Evolutionary conservation across 352 stramenopile species (phyloP), one percentile per base, ranked within the genome.

Genomic region (Phytophthora gonapodyides): DNA sequence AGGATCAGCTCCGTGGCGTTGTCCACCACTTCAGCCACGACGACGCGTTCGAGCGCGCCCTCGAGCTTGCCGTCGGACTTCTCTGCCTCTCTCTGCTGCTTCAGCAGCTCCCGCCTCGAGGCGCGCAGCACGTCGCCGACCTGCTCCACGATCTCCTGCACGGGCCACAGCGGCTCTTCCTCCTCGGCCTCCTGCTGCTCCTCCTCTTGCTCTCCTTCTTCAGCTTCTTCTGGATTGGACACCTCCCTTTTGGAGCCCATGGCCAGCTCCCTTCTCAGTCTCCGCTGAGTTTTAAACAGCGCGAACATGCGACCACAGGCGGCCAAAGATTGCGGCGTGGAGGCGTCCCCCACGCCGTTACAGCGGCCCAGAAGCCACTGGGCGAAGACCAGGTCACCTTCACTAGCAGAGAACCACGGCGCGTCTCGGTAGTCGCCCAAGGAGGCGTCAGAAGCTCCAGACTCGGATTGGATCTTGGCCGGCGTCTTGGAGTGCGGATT

Each of bases 1-100:
- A 90, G 59, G 38, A 93, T 52, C 49, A 93, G 49, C 40, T 93
- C 83, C 13, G 83, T 93, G 40, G 79, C 70, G 45, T 76, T 78
- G 27, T 93, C 81, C 13, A 89, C 64, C 34, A 93, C 61, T 52
- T 93, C 81, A 4, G 65, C 60, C 45, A 78, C 61, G 13, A 88
- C 69, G 15, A 76, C 71, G 30, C 56, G 54, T 50, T 85, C 67
- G 16, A 89, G 31, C 1, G 43, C 59, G 31, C 57, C 68, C 35
- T 71, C 55, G 1, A 72, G n/a, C 33, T 66, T 73, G n/a, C 36
- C 31, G 37, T 67, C 68, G 5, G 12, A 51, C 43, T 45, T 68
- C 21, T 71, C 59, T 3, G 69, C 63, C 31, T 57, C 44, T 38
- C 51, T 40, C 36, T 70, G 48, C 19, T 63, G 61, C 53, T 52